These are phyloP conservation scores for Sporopachydermia cereana DNA, from an alignment of 1,139 yeast genomes.

Conservation along the genomic window DNA sequence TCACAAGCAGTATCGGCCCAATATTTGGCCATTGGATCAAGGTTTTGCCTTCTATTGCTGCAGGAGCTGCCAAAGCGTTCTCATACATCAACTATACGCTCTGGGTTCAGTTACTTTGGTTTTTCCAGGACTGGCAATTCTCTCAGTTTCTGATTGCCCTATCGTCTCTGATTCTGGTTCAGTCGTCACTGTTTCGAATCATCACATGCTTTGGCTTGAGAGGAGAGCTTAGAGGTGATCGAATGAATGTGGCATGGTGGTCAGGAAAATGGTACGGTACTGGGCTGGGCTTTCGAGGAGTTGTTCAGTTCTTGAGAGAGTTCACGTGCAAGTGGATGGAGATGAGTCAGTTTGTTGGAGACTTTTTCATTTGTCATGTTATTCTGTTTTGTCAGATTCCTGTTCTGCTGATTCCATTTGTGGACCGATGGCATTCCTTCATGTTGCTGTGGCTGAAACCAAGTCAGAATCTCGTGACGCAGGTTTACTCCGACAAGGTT, in stretches of 20 bases:
- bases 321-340: slow-evolving; percentile 57
- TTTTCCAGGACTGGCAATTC: slow-evolving; percentile 53
- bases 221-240: slow-evolving; percentile 46
- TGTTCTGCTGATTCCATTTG: slow-evolving; percentile 50
- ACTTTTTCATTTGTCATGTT: slow-evolving; percentile 58
- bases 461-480: slow-evolving; percentile 34
- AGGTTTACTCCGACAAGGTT: slow-evolving; percentile 30
- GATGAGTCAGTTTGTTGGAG: slow-evolving; percentile 55
- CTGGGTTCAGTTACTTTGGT: slow-evolving; percentile 48
- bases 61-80: slow-evolving; percentile 38
- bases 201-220: slow-evolving; percentile 38
- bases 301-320: slow-evolving; percentile 64
- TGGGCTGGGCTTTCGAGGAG: slow-evolving; percentile 44
- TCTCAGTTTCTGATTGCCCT: slow-evolving; percentile 45
- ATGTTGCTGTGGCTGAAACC: slow-evolving; percentile 78
- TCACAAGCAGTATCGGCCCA: slow-evolving; percentile 41
- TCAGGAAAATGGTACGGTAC: slow-evolving; percentile 61
- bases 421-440: slow-evolving; percentile 69
- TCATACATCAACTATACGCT: slow-evolving; percentile 43
- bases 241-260: slow-evolving; percentile 74
- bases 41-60: slow-evolving; percentile 29
- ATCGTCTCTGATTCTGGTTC: slow-evolving; percentile 43
- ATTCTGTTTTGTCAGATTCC: slow-evolving; percentile 53
- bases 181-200: slow-evolving; percentile 39
- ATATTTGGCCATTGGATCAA: slow-evolving; percentile 26